phyloP scores from a whole-genome alignment of 164 flowering plant species.

The Nymphaea colorata region DNA sequence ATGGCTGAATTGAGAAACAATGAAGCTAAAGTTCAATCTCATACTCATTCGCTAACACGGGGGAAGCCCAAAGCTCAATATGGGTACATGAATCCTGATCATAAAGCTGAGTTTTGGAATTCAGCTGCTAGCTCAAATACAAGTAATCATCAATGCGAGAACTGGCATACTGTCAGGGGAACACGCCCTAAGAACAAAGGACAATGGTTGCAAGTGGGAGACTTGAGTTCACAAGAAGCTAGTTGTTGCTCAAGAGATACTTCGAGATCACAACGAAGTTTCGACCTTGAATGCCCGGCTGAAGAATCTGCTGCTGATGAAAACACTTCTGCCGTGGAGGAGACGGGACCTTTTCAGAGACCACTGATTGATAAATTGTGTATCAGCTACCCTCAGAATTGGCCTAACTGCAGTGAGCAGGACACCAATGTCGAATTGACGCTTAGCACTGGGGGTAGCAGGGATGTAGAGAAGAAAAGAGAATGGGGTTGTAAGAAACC shows the following conservation, averaged over 20 bases:
- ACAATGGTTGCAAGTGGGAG: conserved; percentile 8
- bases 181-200: conserved; percentile 6
- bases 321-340: conserved; percentile 10
- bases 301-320: conserved; percentile 18
- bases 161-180: conserved; percentile 7
- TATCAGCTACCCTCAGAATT: background rate
- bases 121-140: conserved; percentile 11
- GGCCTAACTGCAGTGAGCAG: background rate
- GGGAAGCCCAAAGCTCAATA: background rate
- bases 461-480: background rate
- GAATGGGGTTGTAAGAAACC: background rate
- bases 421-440: background rate
- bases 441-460: background rate
- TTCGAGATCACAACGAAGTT: conserved; percentile 18
- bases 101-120: conserved; percentile 13
- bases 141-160: conserved; percentile 7
- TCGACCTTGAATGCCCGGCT: conserved; percentile 37
- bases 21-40: conserved; percentile 1
- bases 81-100: conserved; percentile 3
- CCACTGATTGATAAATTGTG: conserved; percentile 8
- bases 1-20: conserved; percentile 39
- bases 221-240: conserved; percentile 17
- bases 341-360: conserved; percentile 7
- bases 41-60: conserved; percentile 1
- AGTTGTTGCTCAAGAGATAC: conserved; percentile 28